Base-by-base conservation (phyloP, 2,329 filamentous ascomycete species). In the Zymoseptoria crescenta region DNA sequence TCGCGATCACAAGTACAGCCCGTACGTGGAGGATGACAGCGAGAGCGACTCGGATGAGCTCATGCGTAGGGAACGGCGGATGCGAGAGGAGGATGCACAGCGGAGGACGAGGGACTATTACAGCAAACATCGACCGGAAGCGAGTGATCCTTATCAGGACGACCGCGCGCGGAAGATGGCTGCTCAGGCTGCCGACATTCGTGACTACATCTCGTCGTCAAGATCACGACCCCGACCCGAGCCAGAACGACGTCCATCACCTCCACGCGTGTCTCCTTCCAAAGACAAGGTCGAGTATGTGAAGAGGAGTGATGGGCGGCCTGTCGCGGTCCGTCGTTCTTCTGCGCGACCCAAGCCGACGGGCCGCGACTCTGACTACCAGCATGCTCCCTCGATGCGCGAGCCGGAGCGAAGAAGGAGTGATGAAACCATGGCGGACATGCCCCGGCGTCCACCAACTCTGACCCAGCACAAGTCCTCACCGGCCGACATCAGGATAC, bases 381-480 rank as follows among this genome's bases (percentile, higher is more conserved):
- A 60, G 8, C 65, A 65, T 29, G 65, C 62, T 48, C 35, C 59
- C 20, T 58, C 67, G n/a, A 56, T 61, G 21, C 61, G 67, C 49
- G 65, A 68, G 53, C 56, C 59, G 49, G 63, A 65, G 58, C 61
- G 67, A 16, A 56, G 67, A 49, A 65, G 66, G 48, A 67, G 68
- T 54, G 62, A 60, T 19, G 67, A 70, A n/a, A 59, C 52, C n/a
- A 35, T 63, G 9, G 59, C 57, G 13, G 59, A 62, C 45, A 24
- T 56, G 27, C 35, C 35, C 7, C 56, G 59, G 24, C 62, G 62
- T 24, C 70, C 64, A 24, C 73, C 76, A 1, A 52, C 69, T 4
- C 71, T 79, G 59, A 73, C 73, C 57, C 72, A 75, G 9, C 73
- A 75, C 20, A 67, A 67, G 20, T 69, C 70, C 2, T 69, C 70